phyloP scores from a whole-genome alignment of 1,139 yeast genomes.

The Pneumocystis jirovecii region DNA sequence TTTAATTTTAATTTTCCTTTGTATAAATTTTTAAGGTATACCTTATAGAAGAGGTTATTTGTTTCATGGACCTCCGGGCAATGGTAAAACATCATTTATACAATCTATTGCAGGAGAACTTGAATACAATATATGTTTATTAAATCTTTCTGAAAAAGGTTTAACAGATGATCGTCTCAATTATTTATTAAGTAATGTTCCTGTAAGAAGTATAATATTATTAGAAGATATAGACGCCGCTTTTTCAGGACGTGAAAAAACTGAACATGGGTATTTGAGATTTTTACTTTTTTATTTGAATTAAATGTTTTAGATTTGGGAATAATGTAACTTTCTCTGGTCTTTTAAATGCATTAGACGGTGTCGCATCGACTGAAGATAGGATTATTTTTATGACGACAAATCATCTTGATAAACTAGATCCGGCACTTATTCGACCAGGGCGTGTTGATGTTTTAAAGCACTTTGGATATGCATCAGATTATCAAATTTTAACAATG shows the following conservation, averaged over 20 bases:
- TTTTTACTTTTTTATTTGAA: not conserved
- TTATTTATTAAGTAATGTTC: constrained; percentile 91
- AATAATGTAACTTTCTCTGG: constrained; percentile 91
- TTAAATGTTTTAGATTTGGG: constrained; percentile 33
- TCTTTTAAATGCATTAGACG: constrained; percentile 81
- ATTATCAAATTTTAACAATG: constrained; percentile 63
- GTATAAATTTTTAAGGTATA: not conserved
- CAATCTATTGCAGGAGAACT: constrained; percentile 94
- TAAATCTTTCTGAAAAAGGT: constrained; percentile 79
- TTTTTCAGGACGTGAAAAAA: constrained; percentile 65
- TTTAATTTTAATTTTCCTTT: not conserved
- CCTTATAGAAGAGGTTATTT: constrained; percentile 94
- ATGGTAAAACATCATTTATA: constrained; percentile 89
- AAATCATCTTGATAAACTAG: constrained; percentile 85
- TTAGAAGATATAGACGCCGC: constrained; percentile 96
- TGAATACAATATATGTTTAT: constrained; percentile 86
- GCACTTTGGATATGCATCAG: not conserved
- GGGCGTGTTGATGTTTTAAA: constrained; percentile 79
- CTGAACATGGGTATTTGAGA: constrained; percentile 30
- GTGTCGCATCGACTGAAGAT: constrained; percentile 97
- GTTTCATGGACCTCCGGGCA: constrained; percentile 94
- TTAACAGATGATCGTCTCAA: constrained; percentile 87
- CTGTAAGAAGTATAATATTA: constrained; percentile 68
- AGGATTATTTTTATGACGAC: constrained; percentile 96
- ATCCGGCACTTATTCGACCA: constrained; percentile 64